These are phyloP conservation scores for Candolleomyces eurysporus DNA, from an alignment of 768 basidiomycete species.

Conservation along the genomic window DNA sequence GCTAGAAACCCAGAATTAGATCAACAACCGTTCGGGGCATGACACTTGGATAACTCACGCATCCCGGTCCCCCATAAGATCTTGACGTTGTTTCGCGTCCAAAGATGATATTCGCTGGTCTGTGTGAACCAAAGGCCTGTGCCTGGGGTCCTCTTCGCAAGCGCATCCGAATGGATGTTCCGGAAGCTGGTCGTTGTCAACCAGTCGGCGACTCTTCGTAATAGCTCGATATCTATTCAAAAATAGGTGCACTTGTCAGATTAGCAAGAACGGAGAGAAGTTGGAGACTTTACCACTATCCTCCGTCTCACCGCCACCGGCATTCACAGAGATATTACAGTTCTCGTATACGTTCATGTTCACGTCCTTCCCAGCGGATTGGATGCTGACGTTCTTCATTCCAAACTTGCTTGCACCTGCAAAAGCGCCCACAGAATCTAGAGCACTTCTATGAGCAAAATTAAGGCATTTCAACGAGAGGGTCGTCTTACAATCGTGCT, in stretches of 20 bases:
- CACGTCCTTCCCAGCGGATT: background rate
- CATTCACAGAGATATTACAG: background rate
- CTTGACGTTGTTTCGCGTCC: background rate
- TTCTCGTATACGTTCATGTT: background rate
- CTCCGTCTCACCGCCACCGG: background rate
- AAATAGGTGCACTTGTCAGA: background rate
- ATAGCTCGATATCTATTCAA: background rate
- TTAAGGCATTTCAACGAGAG: too few species aligned
- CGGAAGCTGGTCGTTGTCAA: background rate
- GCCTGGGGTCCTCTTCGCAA: background rate
- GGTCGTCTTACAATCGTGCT: too few species aligned
- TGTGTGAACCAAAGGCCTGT: background rate
- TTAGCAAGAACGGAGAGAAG: background rate
- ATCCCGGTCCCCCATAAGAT: conserved; percentile 2
- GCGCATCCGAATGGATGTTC: background rate
- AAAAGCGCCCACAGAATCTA: background rate
- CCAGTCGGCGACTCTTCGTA: background rate
- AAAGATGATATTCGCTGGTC: background rate
- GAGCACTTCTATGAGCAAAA: too few species aligned
- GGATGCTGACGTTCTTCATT: background rate
- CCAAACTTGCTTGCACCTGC: background rate
- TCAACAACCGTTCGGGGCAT: background rate
- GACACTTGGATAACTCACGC: background rate
- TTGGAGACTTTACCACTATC: background rate
- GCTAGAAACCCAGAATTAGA: background rate